Percentiles rank a stretch among this genome's conserved stretches.
These are phyloP conservation scores for Populus tremula DNA, from an alignment of 345 rosid genomes.

Conservation along the genomic window DNA sequence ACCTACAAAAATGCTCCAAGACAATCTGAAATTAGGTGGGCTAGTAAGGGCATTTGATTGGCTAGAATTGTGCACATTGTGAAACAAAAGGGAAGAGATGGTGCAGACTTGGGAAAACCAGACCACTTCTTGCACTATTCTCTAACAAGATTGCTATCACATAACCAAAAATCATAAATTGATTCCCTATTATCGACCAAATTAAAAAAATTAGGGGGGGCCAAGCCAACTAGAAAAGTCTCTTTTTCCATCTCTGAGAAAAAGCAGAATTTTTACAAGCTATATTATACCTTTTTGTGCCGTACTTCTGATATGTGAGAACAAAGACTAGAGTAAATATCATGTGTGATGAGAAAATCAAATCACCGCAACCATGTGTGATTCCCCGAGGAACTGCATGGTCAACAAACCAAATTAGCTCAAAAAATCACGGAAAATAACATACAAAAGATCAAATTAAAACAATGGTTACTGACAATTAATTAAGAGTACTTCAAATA, in stretches of 20 bases:
- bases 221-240: neutral
- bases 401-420: constrained; percentile 26
- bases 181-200: neutral
- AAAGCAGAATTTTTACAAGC: neutral
- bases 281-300: constrained; percentile 67
- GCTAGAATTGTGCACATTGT: neutral
- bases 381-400: constrained; percentile 90
- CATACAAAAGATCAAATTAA: constrained; percentile 3
- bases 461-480: constrained; percentile 52
- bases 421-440: constrained; percentile 12
- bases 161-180: neutral
- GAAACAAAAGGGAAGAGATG: neutral
- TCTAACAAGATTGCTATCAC: neutral
- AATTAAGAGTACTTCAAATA: constrained; percentile 62
- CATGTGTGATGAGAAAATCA: constrained; percentile 98
- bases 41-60: neutral
- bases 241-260: neutral
- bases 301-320: constrained; percentile 91
- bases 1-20: constrained; percentile 41
- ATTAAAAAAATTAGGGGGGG: no score
- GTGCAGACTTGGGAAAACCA: neutral
- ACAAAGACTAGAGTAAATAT: constrained; percentile 93
- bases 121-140: neutral
- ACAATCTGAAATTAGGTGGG: neutral
- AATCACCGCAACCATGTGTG: constrained; percentile 92